phyloP scores from a whole-genome alignment of 2,329 filamentous ascomycete species.

The Penicillium sp. region DNA sequence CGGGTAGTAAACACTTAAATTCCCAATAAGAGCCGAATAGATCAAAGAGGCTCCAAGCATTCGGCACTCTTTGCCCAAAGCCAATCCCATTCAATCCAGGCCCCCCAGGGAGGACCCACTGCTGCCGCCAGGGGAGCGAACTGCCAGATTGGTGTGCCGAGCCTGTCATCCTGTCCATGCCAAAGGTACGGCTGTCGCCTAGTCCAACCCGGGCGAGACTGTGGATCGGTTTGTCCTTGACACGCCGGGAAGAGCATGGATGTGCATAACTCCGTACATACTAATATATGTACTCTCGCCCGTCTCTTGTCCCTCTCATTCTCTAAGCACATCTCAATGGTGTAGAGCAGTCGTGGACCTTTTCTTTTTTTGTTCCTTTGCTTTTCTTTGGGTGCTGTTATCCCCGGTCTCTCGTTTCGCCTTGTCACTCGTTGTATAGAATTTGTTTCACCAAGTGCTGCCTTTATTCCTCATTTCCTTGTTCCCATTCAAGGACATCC shows the following conservation, averaged over 20 bases:
- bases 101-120: conserved; percentile 6
- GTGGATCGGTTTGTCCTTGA: conserved; percentile 21
- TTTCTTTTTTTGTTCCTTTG: conserved; percentile 16
- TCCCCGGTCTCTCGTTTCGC: conserved; percentile 24
- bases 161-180: conserved; percentile 22
- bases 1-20: conserved; percentile 2
- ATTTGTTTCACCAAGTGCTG: conserved; percentile 16
- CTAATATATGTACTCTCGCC: conserved; percentile 20
- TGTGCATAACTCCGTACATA: conserved; percentile 18
- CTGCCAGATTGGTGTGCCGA: conserved; percentile 14
- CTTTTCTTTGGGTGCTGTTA: conserved; percentile 10
- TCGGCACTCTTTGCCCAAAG: background rate
- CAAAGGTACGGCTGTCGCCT: conserved; percentile 21
- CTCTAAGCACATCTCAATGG: conserved; percentile 22
- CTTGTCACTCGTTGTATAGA: conserved; percentile 20
- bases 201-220: conserved; percentile 19
- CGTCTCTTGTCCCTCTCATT: conserved; percentile 1
- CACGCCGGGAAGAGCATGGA: conserved; percentile 20
- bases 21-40: conserved; percentile 1
- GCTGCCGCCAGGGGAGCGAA: conserved; percentile 14
- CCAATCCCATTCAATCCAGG: conserved; percentile 3
- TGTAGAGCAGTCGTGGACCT: conserved; percentile 22
- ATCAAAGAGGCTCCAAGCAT: background rate
- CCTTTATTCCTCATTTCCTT: conserved; percentile 7
- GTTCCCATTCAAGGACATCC: background rate